These are phyloP conservation scores for Fusarium algeriense DNA, from an alignment of 2,329 filamentous ascomycete genomes.

Conservation along the genomic window DNA sequence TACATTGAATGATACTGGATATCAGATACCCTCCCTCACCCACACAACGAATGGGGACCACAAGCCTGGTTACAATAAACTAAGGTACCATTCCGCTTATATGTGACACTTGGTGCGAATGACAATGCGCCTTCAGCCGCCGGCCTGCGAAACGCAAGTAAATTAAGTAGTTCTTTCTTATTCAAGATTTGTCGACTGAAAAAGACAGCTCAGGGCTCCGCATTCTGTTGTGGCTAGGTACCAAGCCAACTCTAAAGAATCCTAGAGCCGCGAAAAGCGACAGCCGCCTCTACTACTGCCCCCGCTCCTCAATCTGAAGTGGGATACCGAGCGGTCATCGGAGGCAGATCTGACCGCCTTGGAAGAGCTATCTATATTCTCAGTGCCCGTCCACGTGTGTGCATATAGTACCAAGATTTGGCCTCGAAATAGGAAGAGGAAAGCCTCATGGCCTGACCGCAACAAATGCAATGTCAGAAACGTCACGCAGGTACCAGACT, in stretches of 20 bases:
- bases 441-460: constrained; percentile 14
- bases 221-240: neutral
- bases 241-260: constrained; percentile 11
- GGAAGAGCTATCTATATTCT: constrained; percentile 14
- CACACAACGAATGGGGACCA: constrained; percentile 19
- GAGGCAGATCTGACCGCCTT: constrained; percentile 23
- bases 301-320: constrained; percentile 10
- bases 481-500: constrained; percentile 46
- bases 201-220: constrained; percentile 17
- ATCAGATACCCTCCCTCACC: neutral
- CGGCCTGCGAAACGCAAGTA: constrained; percentile 14
- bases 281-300: constrained; percentile 17
- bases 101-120: constrained; percentile 23
- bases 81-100: neutral
- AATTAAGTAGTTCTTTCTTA: constrained; percentile 1
- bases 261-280: constrained; percentile 45
- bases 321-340: constrained; percentile 27
- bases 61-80: constrained; percentile 1
- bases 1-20: constrained; percentile 1
- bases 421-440: constrained; percentile 4
- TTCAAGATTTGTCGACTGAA: neutral
- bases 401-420: neutral
- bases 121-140: neutral
- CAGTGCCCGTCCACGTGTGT: constrained; percentile 13
- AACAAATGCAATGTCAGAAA: constrained; percentile 41